Base-by-base conservation (phyloP, 441 rosid species). In the Viola pubescens region DNA sequence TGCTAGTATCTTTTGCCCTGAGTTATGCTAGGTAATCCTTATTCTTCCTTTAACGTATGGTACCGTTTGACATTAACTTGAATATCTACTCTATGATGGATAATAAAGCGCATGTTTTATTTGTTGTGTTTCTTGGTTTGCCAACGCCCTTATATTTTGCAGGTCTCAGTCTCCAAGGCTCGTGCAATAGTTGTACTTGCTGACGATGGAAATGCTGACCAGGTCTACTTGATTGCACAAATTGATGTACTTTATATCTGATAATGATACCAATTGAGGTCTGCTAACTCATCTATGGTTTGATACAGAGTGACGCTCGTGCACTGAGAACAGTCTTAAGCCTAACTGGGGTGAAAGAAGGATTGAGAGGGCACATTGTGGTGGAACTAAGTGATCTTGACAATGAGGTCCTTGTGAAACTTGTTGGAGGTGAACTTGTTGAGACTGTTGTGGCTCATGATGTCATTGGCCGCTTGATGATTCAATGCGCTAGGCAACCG, bases 371-470 rank as follows among this genome's bases (percentile, higher is more conserved):
- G 56, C 92, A 86, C 65, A 86, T 86, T 52, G 84, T 86, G 53
- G 92, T 86, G 61, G 89, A 86, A 77, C 76, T 86, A 58, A 77
- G 89, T 54, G 92, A 86, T 75, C 85, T 86, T 13, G 87, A 86
- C 71, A 86, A 83, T 67, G 92, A 86, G 76, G 79, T 86, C 69
- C 80, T 86, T 5, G 87, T 86, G 64, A 86, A 86, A 73, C 92
- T 86, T 71, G 92, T 86, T 58, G 92, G 89, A 3, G 87, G 87
- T 11, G 87, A 81, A 40, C 92, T 81, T 74, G 81, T 86, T 49
- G 83, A 86, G 78, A 86, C 87, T 54, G 85, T 86, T 48, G 89
- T 86, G 6, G 92, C 92, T 60, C 92, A 86, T 69, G 89, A 86
- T 80, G 92, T 86, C 26, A 86, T 81, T 53, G 89, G 89, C 49